Conservation (phyloP, 2,329 filamentous ascomycete genomes). For the Stachybotrys chlorohalonatus region DNA sequence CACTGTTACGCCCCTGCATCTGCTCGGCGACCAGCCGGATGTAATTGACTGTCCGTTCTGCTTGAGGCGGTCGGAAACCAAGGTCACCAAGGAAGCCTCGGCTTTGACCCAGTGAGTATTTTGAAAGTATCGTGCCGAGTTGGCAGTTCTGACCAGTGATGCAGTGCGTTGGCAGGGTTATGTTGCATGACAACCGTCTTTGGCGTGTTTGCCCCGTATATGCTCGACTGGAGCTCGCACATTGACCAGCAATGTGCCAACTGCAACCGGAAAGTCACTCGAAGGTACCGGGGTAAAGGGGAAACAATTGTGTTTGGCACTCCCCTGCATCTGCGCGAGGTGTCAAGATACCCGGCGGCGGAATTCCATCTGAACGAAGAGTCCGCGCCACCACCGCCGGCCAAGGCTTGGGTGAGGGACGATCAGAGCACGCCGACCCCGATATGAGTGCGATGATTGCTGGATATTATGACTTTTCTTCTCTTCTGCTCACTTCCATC, state of each 20-base stretch:
- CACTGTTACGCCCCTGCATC: background rate
- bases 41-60: conserved; percentile 1
- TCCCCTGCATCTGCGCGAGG: background rate
- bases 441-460: background rate
- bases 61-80: background rate
- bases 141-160: background rate
- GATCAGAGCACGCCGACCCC: background rate
- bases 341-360: background rate
- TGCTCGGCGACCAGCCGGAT: background rate
- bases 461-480: background rate
- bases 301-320: background rate
- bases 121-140: background rate
- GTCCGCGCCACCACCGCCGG: background rate
- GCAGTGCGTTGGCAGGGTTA: background rate
- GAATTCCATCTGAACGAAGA: background rate
- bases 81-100: background rate
- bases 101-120: background rate
- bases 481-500: background rate
- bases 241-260: conserved; percentile 1
- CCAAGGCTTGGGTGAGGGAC: background rate
- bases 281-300: background rate
- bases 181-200: background rate
- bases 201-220: background rate
- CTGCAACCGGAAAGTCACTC: conserved; percentile 1
- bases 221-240: background rate